A percentile compares a stretch with the other conserved stretches of the same genome.
phyloP scores from a whole-genome alignment of 106 monocot genomes.

The Gastrodia elata region DNA sequence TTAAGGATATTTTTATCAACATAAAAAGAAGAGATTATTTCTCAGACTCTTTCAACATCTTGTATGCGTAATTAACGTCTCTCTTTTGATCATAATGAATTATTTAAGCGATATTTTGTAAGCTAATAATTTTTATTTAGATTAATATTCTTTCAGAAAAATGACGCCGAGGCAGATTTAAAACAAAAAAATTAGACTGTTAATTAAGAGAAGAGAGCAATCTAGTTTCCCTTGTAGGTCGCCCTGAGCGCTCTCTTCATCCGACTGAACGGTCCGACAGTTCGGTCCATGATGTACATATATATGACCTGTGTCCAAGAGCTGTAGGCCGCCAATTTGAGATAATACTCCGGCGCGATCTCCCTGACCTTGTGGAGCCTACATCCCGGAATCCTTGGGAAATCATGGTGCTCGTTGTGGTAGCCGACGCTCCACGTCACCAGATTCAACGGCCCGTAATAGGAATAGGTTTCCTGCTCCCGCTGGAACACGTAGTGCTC shows the following conservation, averaged over 20 bases:
- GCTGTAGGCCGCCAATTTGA: constrained; percentile 25
- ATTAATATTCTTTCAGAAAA: too few relatives aligned
- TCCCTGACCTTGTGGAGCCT: constrained; percentile 67
- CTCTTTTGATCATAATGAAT: too few relatives aligned
- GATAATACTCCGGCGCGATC: constrained; percentile 61
- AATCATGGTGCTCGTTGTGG: constrained; percentile 97
- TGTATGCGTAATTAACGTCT: too few relatives aligned
- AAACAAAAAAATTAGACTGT: too few relatives aligned
- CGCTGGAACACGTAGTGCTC: constrained; percentile 85
- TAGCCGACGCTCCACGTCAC: constrained; percentile 85
- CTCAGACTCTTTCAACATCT: too few relatives aligned
- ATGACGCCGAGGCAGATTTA: too few relatives aligned
- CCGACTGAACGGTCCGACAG: constrained; percentile 14
- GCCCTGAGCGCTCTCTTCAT: constrained; percentile 12
- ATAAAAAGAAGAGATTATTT: too few relatives aligned
- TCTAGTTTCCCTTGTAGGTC: constrained; percentile 3
- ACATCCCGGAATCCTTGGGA: constrained; percentile 72
- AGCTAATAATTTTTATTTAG: too few relatives aligned
- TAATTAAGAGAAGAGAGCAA: neutral
- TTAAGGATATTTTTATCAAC: too few relatives aligned
- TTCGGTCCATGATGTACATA: constrained; percentile 17
- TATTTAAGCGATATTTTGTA: too few relatives aligned
- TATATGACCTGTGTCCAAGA: constrained; percentile 33
- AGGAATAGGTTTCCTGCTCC: constrained; percentile 84
- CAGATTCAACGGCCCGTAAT: constrained; percentile 79